phyloP scores from a whole-genome alignment of 108 stramenopile genomes.

The Hondaea fermentalgiana region DNA sequence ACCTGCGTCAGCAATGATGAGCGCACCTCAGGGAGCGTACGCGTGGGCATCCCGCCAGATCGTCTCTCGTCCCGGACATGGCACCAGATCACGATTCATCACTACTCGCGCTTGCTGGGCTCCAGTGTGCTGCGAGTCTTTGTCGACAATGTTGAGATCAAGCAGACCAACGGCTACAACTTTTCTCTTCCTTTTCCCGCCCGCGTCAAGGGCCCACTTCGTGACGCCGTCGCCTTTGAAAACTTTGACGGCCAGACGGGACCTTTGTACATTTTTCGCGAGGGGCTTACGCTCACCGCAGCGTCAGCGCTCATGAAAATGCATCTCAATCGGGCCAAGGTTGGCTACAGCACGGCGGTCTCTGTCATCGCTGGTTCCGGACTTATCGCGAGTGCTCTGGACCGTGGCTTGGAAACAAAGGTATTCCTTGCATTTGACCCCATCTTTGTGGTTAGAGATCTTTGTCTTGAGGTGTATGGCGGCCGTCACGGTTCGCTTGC shows the following conservation, averaged over 20 bases:
- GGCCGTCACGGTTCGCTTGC: background rate
- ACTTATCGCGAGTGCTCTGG: background rate
- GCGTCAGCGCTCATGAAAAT: background rate
- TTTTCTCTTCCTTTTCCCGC: background rate
- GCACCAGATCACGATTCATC: constrained; percentile 7
- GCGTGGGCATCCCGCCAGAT: background rate
- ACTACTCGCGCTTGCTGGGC: background rate
- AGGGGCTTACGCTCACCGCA: background rate
- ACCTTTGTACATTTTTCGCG: background rate
- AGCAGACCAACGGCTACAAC: background rate
- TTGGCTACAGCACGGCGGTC: background rate
- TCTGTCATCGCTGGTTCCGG: background rate
- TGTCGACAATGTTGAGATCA: background rate
- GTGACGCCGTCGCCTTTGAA: background rate
- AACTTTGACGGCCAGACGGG: background rate
- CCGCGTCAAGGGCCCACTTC: background rate
- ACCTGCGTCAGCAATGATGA: background rate
- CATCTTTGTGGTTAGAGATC: background rate
- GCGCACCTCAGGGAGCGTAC: background rate
- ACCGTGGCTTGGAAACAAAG: background rate
- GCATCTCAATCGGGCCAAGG: background rate
- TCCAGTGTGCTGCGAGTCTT: background rate
- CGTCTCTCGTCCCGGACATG: background rate
- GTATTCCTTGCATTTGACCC: background rate
- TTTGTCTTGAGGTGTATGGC: background rate